A percentile compares a stretch with the other conserved stretches of the same genome.
These are phyloP conservation scores for Monilinia aucupariae DNA, from an alignment of 2,329 filamentous ascomycete genomes.

Conservation along the genomic window DNA sequence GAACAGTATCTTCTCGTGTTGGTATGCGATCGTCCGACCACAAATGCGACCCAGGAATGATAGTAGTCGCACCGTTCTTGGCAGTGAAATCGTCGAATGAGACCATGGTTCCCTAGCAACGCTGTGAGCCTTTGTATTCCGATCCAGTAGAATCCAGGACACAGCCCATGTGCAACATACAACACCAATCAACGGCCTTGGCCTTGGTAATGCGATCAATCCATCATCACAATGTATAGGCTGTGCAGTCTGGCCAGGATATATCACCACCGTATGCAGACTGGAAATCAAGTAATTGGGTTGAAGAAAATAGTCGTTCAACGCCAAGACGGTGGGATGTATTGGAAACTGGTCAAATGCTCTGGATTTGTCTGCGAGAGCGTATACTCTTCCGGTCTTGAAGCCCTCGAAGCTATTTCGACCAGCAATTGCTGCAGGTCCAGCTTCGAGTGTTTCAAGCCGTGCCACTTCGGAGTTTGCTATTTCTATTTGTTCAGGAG, in stretches of 20 bases:
- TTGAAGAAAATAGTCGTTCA: slow-evolving; percentile 40
- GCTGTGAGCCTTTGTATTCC: slow-evolving; percentile 7
- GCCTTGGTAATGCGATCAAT: slow-evolving; percentile 30
- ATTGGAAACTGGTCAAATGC: slow-evolving; percentile 39
- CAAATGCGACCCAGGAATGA: slow-evolving; percentile 33
- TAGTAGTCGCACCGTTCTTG: slow-evolving; percentile 32
- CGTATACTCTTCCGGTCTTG: slow-evolving; percentile 39
- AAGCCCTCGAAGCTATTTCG: slow-evolving; percentile 39
- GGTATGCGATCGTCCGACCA: slow-evolving; percentile 33
- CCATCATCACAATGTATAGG: slow-evolving; percentile 37
- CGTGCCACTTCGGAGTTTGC: slow-evolving; percentile 37
- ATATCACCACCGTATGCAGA: slow-evolving; percentile 39
- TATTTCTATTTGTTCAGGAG: slow-evolving; percentile 32
- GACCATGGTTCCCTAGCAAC: slow-evolving; percentile 32
- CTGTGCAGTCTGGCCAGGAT: slow-evolving; percentile 36
- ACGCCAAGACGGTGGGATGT: slow-evolving; percentile 37
- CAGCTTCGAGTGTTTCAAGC: slow-evolving; percentile 28
- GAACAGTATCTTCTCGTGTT: slow-evolving; percentile 28
- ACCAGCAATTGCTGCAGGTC: slow-evolving; percentile 33
- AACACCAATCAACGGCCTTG: slow-evolving; percentile 32
- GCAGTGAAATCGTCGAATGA: slow-evolving; percentile 33
- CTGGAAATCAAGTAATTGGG: slow-evolving; percentile 37
- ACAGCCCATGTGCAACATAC: slow-evolving; percentile 17
- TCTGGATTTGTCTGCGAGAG: slow-evolving; percentile 38
- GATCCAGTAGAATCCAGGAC: not conserved